These are phyloP conservation scores for Hypholoma sublateritium DNA, from an alignment of 768 basidiomycete genomes.

Conservation along the genomic window DNA sequence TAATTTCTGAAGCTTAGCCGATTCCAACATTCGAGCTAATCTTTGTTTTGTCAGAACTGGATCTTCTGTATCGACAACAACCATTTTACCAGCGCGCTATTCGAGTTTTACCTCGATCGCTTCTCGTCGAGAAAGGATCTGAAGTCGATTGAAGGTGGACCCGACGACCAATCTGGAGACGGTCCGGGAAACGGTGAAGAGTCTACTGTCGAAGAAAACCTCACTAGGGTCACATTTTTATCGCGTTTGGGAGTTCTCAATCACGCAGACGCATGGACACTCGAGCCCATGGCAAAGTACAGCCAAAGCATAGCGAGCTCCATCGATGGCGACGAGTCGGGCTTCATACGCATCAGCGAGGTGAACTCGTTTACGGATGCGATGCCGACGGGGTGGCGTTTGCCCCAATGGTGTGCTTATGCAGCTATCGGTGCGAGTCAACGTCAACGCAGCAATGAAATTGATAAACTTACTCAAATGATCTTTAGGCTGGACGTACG, in stretches of 20 bases:
- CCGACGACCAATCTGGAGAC: background rate
- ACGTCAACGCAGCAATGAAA: background rate
- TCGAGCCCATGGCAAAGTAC: conserved; percentile 15
- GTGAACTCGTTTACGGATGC: conserved; percentile 16
- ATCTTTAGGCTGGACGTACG: conserved; percentile 20
- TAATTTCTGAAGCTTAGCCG: background rate
- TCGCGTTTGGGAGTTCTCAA: conserved; percentile 2
- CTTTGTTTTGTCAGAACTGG: conserved; percentile 15
- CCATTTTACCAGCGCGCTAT: conserved; percentile 17
- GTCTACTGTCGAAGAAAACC: background rate
- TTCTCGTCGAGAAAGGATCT: conserved; percentile 9
- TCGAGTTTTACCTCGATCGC: conserved; percentile 22
- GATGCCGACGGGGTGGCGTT: conserved; percentile 19
- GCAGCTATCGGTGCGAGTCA: conserved; percentile 15
- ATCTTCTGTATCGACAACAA: conserved; percentile 25
- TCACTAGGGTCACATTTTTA: conserved; percentile 1
- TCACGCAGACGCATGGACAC: conserved; percentile 19
- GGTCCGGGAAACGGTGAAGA: background rate
- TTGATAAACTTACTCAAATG: no score
- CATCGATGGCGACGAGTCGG: conserved; percentile 20
- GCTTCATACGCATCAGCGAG: conserved; percentile 22
- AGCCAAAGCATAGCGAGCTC: conserved; percentile 11
- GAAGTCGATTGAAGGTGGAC: background rate
- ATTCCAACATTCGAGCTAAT: background rate
- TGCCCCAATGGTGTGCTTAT: conserved; percentile 24